A percentile compares a stretch with the other conserved stretches of the same genome.
These are phyloP conservation scores for Salix brachista DNA, from an alignment of 345 rosid species.

Conservation along the genomic window DNA sequence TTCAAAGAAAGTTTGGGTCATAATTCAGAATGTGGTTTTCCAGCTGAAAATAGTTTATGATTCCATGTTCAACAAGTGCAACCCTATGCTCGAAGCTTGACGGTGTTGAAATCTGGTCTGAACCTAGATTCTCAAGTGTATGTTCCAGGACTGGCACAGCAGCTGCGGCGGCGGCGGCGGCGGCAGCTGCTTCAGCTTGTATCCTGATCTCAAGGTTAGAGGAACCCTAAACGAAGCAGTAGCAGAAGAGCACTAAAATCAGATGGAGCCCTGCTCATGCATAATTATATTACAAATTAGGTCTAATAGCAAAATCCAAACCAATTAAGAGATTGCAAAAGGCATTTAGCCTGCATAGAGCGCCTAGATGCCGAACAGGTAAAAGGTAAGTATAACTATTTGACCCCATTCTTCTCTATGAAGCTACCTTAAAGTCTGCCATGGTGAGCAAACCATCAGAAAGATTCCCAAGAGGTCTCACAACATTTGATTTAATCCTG, in stretches of 20 bases:
- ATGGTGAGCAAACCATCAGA: slow-evolving; percentile 11
- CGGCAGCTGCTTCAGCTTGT: slow-evolving; percentile 59
- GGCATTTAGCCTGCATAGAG: neutral
- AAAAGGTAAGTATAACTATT: neutral
- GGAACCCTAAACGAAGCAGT: slow-evolving; percentile 67
- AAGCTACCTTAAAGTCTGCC: neutral
- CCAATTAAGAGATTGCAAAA: neutral
- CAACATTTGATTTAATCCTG: slow-evolving; percentile 83
- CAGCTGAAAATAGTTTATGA: neutral
- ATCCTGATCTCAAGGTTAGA: slow-evolving; percentile 91
- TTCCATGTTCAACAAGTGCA: slow-evolving; percentile 39
- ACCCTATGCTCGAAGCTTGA: slow-evolving; percentile 71
- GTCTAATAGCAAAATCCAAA: neutral
- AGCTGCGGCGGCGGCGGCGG: slow-evolving; percentile 4
- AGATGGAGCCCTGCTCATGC: slow-evolving; percentile 68
- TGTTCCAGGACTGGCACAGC: slow-evolving; percentile 32
- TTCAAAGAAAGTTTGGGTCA: neutral
- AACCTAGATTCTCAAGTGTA: slow-evolving; percentile 62
- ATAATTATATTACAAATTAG: neutral
- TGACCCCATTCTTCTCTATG: slow-evolving; percentile 2
- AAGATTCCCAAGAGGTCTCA: slow-evolving; percentile 85
- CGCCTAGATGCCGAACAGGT: neutral
- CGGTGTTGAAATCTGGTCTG: slow-evolving; percentile 55
- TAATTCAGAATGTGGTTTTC: neutral
- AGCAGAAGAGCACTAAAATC: slow-evolving; percentile 75